Evolutionary conservation across 208 protist genomes (phyloP).

Genomic region (Leishmania arabica): DNA sequence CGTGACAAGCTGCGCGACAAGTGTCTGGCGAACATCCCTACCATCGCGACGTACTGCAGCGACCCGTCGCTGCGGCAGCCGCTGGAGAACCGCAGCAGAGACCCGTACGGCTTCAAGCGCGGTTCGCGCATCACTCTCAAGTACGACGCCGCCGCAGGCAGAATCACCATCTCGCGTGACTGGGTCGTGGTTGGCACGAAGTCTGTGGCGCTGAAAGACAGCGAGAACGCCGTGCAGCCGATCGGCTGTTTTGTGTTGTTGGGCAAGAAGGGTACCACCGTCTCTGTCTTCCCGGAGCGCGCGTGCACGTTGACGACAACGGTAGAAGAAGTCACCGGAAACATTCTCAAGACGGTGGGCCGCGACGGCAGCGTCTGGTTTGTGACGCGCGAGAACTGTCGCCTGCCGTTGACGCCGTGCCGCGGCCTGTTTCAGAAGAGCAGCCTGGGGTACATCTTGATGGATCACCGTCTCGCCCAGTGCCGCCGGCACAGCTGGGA

Average conservation of each 20-base stretch:
- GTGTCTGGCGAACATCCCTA: conserved; percentile 44
- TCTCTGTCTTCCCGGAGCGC: conserved; percentile 69
- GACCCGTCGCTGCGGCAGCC: conserved; percentile 69
- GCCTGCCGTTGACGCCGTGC: conserved; percentile 63
- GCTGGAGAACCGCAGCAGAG: conserved; percentile 52
- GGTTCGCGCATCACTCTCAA: conserved; percentile 77
- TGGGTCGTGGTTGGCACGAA: conserved; percentile 75
- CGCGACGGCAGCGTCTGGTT: conserved; percentile 40
- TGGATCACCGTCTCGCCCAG: conserved; percentile 66
- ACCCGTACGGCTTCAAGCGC: conserved; percentile 73
- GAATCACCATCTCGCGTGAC: conserved; percentile 64
- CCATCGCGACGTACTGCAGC: conserved; percentile 62
- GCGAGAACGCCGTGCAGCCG: conserved; percentile 31
- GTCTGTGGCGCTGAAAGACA: conserved; percentile 38
- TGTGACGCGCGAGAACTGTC: conserved; percentile 73
- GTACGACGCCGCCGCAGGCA: conserved; percentile 47
- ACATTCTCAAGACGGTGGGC: conserved; percentile 47
- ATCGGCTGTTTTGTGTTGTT: conserved; percentile 81
- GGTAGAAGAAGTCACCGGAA: conserved; percentile 58
- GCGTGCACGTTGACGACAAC: conserved; percentile 34
- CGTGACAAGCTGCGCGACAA: conserved; percentile 64
- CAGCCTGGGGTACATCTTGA: conserved; percentile 67
- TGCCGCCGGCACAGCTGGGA: conserved; percentile 48
- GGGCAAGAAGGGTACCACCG: conserved; percentile 57
- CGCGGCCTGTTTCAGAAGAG: conserved; percentile 15